Evolutionary conservation across 768 basidiomycete genomes (phyloP).

Genomic region (Inosperma sp.): DNA sequence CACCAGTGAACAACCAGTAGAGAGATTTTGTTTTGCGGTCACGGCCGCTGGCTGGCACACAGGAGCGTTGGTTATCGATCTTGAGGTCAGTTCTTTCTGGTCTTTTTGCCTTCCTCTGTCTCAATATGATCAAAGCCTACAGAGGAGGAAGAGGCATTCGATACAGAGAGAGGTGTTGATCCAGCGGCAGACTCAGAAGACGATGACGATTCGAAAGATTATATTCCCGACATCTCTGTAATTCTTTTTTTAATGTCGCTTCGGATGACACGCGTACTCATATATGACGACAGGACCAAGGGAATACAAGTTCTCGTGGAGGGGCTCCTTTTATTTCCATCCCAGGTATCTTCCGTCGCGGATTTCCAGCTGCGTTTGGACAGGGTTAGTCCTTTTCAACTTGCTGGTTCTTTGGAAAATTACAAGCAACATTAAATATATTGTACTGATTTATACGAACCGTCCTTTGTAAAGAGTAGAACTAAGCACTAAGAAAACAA

Average conservation of each 20-base stretch:
- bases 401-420: not conserved
- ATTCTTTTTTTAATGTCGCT: too few species aligned
- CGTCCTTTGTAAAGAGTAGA: not conserved
- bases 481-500: not conserved
- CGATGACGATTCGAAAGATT: too few species aligned
- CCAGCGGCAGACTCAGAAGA: not conserved
- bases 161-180: not conserved
- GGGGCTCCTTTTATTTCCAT: not conserved
- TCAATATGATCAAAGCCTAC: conserved; percentile 23
- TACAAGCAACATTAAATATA: not conserved
- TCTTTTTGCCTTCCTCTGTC: conserved; percentile 9
- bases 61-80: conserved; percentile 82
- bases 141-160: conserved; percentile 32
- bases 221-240: too few species aligned
- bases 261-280: too few species aligned
- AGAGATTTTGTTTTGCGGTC: conserved; percentile 73
- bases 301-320: not conserved
- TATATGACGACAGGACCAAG: too few species aligned
- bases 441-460: not conserved
- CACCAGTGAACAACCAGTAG: conserved; percentile 40
- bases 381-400: too few species aligned
- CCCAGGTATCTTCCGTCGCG: not conserved
- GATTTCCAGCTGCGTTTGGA: not conserved
- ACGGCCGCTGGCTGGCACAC: conserved; percentile 90
- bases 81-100: conserved; percentile 50